Base-by-base conservation (phyloP, 495 filamentous ascomycete species). In the Podospora comata region DNA sequence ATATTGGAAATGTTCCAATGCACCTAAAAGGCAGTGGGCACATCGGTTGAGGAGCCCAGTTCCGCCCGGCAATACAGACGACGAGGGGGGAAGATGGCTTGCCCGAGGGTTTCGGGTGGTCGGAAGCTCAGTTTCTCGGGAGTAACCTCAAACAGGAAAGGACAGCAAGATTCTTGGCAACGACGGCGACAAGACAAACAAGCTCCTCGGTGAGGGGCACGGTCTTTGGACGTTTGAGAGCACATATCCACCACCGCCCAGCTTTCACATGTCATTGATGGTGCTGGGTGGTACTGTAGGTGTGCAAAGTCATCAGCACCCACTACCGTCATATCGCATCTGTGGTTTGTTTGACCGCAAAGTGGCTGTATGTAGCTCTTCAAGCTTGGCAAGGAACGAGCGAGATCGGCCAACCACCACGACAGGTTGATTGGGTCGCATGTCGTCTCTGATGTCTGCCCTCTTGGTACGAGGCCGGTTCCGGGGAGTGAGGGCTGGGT, bases 81-180 rank as follows among this genome's bases (percentile, higher is more conserved):
- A 20, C 54, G 19, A 56, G 32, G 28, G 28, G 18, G 20, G 13
- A 18, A 48, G 61, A 5, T 23, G 55, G 55, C n/a, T 58, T 26
- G 61, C 30, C 61, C 61, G 30, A 63, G 61, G 30, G 30, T 39
- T 44, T 63, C 61, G 30, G 30, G 27, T 32, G 34, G 61, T 63
- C 61, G 61, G 61, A 63, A 63, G 15, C 61, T 18, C 27, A 63
- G 34, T 19, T 44, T 63, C 61, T 32, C 61, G 61, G 61, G n/a
- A 32, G 32, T n/a, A 19, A 16, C 30, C 32, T n/a, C 28, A 48
- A 16, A 63, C 32, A 19, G 61, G 59, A 28, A 9, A 61, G 9
- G 16, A 5, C 59, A 28, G 9, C 11, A 61, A 61, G 26, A n/a
- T 26, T 26, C 59, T 61, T 28, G 59, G 59, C 59, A 13, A n/a